A percentile compares a stretch with the other conserved stretches of the same genome.
Conservation (phyloP, 2,329 filamentous ascomycete genomes). For the Chaetomiaceae sp. region DNA sequence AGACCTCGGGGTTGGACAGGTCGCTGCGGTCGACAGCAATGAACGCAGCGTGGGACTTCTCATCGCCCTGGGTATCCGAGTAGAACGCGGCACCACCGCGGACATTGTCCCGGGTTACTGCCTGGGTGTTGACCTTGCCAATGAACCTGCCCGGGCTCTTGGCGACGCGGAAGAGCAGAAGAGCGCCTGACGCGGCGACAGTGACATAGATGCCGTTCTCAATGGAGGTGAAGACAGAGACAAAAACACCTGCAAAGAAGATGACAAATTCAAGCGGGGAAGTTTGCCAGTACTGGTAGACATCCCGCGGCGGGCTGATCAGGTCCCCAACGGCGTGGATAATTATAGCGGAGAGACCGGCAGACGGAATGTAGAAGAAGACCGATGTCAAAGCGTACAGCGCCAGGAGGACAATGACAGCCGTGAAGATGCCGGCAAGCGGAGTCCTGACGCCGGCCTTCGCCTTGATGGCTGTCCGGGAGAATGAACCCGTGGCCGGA, state of each 20-base stretch:
- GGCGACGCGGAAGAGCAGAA: slow-evolving; percentile 41
- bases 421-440: slow-evolving; percentile 71
- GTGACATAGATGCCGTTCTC: slow-evolving; percentile 47
- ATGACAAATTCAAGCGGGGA: slow-evolving; percentile 68
- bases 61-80: not conserved
- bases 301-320: slow-evolving; percentile 64
- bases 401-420: slow-evolving; percentile 66
- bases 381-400: slow-evolving; percentile 71
- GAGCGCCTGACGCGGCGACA: slow-evolving; percentile 35
- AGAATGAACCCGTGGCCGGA: slow-evolving; percentile 71
- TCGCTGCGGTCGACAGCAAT: slow-evolving; percentile 37
- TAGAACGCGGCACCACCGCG: slow-evolving; percentile 11
- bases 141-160: slow-evolving; percentile 43
- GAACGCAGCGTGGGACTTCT: slow-evolving; percentile 32
- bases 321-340: slow-evolving; percentile 78
- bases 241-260: slow-evolving; percentile 65
- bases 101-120: slow-evolving; percentile 14
- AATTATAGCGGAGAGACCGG: slow-evolving; percentile 67
- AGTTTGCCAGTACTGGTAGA: slow-evolving; percentile 73
- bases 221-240: slow-evolving; percentile 44
- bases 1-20: slow-evolving; percentile 39
- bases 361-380: slow-evolving; percentile 74
- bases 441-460: slow-evolving; percentile 79
- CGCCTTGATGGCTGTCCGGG: slow-evolving; percentile 73
- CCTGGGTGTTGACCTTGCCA: slow-evolving; percentile 31